These are phyloP conservation scores for Cryphonectria radicalis DNA, from an alignment of 2,329 filamentous ascomycete species.

Conservation along the genomic window DNA sequence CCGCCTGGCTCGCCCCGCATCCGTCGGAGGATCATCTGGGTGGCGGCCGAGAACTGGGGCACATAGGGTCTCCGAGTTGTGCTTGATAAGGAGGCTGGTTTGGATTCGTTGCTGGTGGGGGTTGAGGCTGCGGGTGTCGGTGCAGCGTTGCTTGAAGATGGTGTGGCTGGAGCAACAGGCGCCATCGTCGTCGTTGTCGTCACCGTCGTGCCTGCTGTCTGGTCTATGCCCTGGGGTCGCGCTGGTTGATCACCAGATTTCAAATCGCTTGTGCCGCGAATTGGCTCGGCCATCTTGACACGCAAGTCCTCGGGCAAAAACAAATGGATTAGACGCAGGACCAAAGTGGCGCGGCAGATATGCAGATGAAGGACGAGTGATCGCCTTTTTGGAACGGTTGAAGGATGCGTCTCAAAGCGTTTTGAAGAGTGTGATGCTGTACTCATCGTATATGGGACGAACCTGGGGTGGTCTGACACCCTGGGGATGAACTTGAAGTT, in stretches of 20 bases:
- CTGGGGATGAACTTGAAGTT: not conserved
- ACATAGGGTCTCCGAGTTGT: constrained; percentile 61
- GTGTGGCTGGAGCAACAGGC: not conserved
- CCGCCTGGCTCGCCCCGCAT: constrained; percentile 34
- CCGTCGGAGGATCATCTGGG: constrained; percentile 33
- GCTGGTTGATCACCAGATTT: not conserved
- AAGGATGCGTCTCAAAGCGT: not conserved
- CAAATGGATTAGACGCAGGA: not conserved
- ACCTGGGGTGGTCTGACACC: not conserved
- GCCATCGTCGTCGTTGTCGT: not conserved
- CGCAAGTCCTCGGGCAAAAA: not conserved
- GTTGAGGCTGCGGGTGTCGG: not conserved
- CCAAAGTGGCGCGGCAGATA: not conserved
- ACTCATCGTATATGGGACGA: not conserved
- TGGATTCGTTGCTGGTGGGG: constrained; percentile 14
- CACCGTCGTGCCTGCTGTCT: too few relatives aligned
- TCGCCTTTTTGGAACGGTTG: not conserved
- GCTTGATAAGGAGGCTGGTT: constrained; percentile 68
- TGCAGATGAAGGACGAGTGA: too few relatives aligned
- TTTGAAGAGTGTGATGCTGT: not conserved
- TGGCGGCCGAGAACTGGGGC: constrained; percentile 29
- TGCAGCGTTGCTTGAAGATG: constrained; percentile 7
- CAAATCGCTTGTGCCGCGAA: not conserved
- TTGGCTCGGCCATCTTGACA: constrained; percentile 10
- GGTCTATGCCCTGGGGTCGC: not conserved